Percentiles rank a stretch among this genome's conserved stretches.
Conservation (phyloP, 2,329 filamentous ascomycete genomes). For the Teratosphaeria gauchensis region DNA sequence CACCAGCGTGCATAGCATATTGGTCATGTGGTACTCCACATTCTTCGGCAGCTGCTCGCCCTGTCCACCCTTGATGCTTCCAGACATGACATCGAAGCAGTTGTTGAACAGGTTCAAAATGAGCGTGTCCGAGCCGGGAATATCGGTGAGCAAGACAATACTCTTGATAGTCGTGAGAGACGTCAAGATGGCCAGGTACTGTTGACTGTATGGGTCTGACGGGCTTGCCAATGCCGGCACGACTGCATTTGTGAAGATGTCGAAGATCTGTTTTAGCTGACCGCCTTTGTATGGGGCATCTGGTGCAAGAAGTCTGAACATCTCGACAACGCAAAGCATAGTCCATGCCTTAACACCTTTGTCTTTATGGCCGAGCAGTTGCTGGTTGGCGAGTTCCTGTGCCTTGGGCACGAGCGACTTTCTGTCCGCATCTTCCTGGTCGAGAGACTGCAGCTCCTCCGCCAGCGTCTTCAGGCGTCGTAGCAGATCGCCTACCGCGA, state of each 20-base stretch:
- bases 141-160: conserved; percentile 80
- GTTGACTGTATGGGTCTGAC: conserved; percentile 79
- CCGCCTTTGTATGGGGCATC: conserved; percentile 86
- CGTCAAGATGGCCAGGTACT: conserved; percentile 83
- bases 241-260: conserved; percentile 72
- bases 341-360: conserved; percentile 84
- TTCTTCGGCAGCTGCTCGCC: conserved; percentile 85
- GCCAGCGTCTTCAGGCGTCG: conserved; percentile 70
- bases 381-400: conserved; percentile 71
- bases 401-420: conserved; percentile 78
- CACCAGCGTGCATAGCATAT: conserved; percentile 72
- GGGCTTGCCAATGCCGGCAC: conserved; percentile 79
- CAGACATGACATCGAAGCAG: conserved; percentile 86
- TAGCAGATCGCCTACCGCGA: conserved; percentile 72
- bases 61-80: conserved; percentile 60
- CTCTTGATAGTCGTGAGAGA: conserved; percentile 91
- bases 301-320: conserved; percentile 84
- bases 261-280: conserved; percentile 95
- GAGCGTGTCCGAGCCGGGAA: conserved; percentile 70
- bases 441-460: conserved; percentile 73
- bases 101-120: conserved; percentile 73
- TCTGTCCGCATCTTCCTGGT: conserved; percentile 76
- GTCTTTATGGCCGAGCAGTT: conserved; percentile 84
- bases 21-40: conserved; percentile 84
- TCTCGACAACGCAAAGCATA: conserved; percentile 82